phyloP scores from a whole-genome alignment of 164 flowering plant species.

The Nymphaea colorata region DNA sequence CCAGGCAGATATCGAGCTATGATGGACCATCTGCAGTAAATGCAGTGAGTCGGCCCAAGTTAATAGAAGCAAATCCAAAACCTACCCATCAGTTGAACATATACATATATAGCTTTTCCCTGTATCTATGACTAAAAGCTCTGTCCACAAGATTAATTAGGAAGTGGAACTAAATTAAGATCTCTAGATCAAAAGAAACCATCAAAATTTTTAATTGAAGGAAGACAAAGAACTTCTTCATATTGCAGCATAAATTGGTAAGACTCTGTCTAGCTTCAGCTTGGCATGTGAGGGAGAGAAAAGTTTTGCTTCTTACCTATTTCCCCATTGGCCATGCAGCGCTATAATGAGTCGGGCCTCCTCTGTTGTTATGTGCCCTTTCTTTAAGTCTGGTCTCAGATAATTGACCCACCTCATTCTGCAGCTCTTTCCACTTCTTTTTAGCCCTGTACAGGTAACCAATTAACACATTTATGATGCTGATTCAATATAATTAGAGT shows the following conservation, averaged over 20 bases:
- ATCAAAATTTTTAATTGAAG: no score
- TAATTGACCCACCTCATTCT: conserved; percentile 1
- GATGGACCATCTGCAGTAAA: neutral
- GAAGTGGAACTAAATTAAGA: no score
- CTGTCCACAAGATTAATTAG: no score
- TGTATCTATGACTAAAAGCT: no score
- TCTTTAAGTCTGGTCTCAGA: neutral
- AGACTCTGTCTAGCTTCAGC: neutral
- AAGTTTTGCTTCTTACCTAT: neutral
- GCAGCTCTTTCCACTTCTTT: conserved; percentile 1
- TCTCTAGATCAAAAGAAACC: no score
- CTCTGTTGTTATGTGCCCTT: neutral
- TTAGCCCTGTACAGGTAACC: neutral
- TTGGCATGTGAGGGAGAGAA: neutral
- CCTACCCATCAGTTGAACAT: neutral
- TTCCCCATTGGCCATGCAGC: neutral
- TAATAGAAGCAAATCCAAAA: no score
- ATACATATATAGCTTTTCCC: neutral
- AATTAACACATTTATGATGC: neutral
- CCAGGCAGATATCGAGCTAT: neutral
- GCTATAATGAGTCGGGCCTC: neutral
- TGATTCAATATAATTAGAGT: neutral
- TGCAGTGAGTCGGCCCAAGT: neutral
- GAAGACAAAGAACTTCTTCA: neutral
- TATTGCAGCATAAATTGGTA: neutral